Percentiles rank a stretch among this genome's conserved stretches.
phyloP scores from a whole-genome alignment of 2,329 filamentous ascomycete species.

The Aureobasidium sp. region DNA sequence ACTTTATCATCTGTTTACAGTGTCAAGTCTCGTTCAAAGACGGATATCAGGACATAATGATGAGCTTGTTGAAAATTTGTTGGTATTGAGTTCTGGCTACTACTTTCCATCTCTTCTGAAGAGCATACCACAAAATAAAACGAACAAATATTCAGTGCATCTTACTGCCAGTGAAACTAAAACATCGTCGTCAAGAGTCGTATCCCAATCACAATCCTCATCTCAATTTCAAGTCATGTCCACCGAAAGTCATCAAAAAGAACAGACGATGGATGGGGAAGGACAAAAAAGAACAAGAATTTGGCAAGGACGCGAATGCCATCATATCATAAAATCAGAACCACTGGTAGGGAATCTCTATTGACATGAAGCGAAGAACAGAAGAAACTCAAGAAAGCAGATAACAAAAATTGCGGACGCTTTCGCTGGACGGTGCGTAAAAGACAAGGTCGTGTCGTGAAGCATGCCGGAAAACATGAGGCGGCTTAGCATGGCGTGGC shows the following conservation, averaged over 20 bases:
- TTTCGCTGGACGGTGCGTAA: slow-evolving; percentile 1
- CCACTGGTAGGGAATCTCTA: slow-evolving; percentile 2
- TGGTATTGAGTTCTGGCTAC: not conserved
- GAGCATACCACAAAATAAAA: not conserved
- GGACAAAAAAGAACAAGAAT: not conserved
- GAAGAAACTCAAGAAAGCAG: not conserved
- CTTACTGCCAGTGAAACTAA: not conserved
- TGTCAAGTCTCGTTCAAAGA: not conserved
- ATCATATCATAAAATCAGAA: slow-evolving; percentile 4
- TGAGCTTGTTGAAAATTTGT: not conserved
- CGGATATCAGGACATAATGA: too few species aligned
- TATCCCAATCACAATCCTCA: not conserved
- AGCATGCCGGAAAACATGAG: slow-evolving; percentile 6
- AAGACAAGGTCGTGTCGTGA: slow-evolving; percentile 11
- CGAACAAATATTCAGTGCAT: not conserved
- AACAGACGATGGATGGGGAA: not conserved
- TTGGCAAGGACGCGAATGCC: not conserved
- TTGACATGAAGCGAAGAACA: slow-evolving; percentile 4
- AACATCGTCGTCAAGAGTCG: not conserved
- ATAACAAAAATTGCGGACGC: not conserved
- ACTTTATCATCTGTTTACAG: not conserved
- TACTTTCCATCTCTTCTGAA: not conserved
- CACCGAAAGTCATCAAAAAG: not conserved
- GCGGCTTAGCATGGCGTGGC: not conserved
- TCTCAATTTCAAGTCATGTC: not conserved